A percentile compares a stretch with the other conserved stretches of the same genome.
These are phyloP conservation scores for Colletotrichum gloeosporioides DNA, from an alignment of 2,329 filamentous ascomycete genomes.

Conservation along the genomic window DNA sequence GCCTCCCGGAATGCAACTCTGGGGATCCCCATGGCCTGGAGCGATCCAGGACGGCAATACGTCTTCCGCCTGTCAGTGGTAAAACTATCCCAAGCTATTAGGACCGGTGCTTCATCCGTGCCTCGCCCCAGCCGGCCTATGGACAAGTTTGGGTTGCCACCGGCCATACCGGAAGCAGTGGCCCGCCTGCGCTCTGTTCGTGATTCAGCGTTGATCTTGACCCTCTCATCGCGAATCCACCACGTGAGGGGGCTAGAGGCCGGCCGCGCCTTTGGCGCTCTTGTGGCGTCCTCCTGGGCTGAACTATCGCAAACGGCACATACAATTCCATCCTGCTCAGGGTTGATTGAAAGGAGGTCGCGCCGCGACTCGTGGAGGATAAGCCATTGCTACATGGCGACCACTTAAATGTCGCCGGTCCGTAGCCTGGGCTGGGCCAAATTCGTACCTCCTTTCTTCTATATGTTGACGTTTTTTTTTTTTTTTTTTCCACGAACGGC, in stretches of 20 bases:
- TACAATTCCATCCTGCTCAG: background rate
- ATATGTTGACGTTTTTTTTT: background rate
- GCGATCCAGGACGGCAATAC: background rate
- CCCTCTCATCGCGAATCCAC: background rate
- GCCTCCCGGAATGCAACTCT: background rate
- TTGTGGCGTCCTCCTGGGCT: background rate
- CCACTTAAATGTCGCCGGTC: background rate
- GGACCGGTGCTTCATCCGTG: background rate
- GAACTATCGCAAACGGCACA: conserved; percentile 8
- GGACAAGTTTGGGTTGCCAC: background rate
- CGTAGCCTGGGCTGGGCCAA: background rate
- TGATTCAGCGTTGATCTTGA: background rate
- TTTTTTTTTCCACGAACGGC: background rate
- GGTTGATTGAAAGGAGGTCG: background rate
- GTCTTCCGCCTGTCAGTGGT: background rate
- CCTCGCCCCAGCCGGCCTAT: background rate
- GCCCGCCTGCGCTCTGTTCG: background rate
- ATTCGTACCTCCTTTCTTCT: background rate
- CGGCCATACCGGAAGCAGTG: conserved; percentile 5
- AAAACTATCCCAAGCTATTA: background rate
- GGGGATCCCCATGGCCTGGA: background rate
- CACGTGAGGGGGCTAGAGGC: background rate
- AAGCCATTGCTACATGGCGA: background rate
- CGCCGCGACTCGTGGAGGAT: background rate
- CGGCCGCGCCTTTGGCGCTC: background rate